Base-by-base conservation (phyloP, 2,329 filamentous ascomycete species). In the Penicillium sp. region DNA sequence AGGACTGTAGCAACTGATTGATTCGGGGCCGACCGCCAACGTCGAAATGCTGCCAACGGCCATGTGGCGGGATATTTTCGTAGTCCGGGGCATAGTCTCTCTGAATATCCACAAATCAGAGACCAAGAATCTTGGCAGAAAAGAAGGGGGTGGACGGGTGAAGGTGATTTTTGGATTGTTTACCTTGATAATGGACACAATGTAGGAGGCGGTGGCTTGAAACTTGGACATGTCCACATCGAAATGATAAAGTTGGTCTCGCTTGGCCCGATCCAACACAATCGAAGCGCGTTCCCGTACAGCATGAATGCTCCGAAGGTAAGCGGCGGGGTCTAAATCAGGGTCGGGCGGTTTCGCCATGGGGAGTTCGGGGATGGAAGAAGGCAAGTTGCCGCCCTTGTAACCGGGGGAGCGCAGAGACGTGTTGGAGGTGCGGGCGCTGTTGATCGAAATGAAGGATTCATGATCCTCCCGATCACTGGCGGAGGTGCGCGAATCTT, bases 111-210 rank as follows among this genome's bases (percentile, higher is more conserved):
- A 37, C 14, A 10, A 32, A 7, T 29, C 25, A 39, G 12, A 28
- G n/a, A n/a, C n/a, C n/a, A n/a, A n/a, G n/a, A 23, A 32, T 22
- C 17, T 8, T 13, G 17, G 13, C 5, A 18, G 15, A 18, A 3
- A 18, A 17, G 26, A 14, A 28, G 14, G 22, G 13, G 9, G 23
- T 33, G 8, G 13, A 10, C 17, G 23, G 23, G 16, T 35, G 13
- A 29, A 14, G 5, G 26, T n/a, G 5, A 6, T 4, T 27, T n/a
- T 27, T n/a, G 25, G 10, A 11, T 13, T n/a, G n/a, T n/a, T n/a
- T 69, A 89, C 88, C 83, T 93, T 95, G 71, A 95, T 94, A 48
- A 95, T 90, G 27, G 84, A 82, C n/a, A 90, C 82, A 7, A 95
- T 84, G 61, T 94, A 95, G 30, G 76, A 76, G 10, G 89, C 86